A percentile compares a stretch with the other conserved stretches of the same genome.
These are phyloP conservation scores for Fusarium floridanum DNA, from an alignment of 2,329 filamentous ascomycete genomes.

Conservation along the genomic window DNA sequence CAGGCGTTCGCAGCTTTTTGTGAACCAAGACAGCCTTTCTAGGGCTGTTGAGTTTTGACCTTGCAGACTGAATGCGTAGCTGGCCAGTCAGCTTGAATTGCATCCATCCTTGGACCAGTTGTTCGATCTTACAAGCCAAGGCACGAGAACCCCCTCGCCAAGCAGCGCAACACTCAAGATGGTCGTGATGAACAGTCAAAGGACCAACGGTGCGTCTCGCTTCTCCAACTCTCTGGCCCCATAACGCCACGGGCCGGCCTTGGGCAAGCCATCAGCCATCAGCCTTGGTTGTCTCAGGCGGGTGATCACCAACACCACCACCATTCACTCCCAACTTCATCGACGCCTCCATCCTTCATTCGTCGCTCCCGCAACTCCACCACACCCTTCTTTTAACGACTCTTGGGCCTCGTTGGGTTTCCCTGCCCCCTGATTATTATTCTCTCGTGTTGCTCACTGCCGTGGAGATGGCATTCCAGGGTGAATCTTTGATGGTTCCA, in stretches of 20 bases:
- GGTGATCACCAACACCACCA: slow-evolving; percentile 45
- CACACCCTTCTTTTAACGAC: slow-evolving; percentile 31
- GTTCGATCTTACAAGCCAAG: slow-evolving; percentile 8
- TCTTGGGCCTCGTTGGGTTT: slow-evolving; percentile 13
- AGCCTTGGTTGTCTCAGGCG: slow-evolving; percentile 45
- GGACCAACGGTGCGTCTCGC: slow-evolving; percentile 2
- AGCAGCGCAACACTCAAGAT: slow-evolving; percentile 11
- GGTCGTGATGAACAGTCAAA: background rate
- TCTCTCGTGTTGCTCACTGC: slow-evolving; percentile 39
- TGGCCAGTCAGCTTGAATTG: slow-evolving; percentile 13
- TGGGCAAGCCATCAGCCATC: slow-evolving; percentile 29
- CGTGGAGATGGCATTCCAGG: slow-evolving; percentile 23
- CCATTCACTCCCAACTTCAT: slow-evolving; percentile 36
- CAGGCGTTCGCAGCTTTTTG: slow-evolving; percentile 31
- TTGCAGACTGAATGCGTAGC: slow-evolving; percentile 3
- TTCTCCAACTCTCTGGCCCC: slow-evolving; percentile 21
- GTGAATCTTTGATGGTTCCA: background rate
- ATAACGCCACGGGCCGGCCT: slow-evolving; percentile 32
- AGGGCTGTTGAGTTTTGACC: slow-evolving; percentile 22
- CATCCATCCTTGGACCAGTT: slow-evolving; percentile 22
- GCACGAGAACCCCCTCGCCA: slow-evolving; percentile 17
- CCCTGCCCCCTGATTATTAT: slow-evolving; percentile 18
- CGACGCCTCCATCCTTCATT: slow-evolving; percentile 36
- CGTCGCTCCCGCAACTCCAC: slow-evolving; percentile 27
- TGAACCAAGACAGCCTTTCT: slow-evolving; percentile 15